These are phyloP conservation scores for Hymenoscyphus fraxineus DNA, from an alignment of 2,329 filamentous ascomycete species.

Conservation along the genomic window DNA sequence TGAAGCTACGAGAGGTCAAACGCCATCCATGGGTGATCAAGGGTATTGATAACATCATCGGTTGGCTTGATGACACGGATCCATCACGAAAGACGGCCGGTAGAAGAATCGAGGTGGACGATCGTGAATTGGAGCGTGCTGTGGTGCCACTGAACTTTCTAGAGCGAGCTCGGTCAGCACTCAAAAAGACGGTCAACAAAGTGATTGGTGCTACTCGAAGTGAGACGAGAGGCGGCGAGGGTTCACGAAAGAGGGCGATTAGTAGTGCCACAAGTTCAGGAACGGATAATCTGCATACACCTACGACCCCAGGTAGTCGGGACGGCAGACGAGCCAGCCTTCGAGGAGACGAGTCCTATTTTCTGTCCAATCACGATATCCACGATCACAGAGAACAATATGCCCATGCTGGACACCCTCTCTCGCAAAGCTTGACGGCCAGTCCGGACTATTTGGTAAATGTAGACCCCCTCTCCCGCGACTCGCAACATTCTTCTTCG, in stretches of 20 bases:
- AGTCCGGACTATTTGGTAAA: conserved; percentile 54
- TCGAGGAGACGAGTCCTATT: conserved; percentile 54
- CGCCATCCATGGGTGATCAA: conserved; percentile 86
- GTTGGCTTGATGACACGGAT: conserved; percentile 94
- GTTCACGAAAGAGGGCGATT: conserved; percentile 52
- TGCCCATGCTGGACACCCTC: conserved; percentile 57
- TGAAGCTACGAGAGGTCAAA: conserved; percentile 88
- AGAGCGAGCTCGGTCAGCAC: conserved; percentile 75
- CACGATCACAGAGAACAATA: conserved; percentile 39
- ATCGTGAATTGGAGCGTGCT: conserved; percentile 81
- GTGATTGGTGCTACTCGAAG: conserved; percentile 45
- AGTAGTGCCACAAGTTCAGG: conserved; percentile 64
- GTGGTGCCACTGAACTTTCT: conserved; percentile 87
- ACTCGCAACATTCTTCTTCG: conserved; percentile 40
- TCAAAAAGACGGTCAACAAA: conserved; percentile 64
- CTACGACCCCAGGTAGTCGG: conserved; percentile 36
- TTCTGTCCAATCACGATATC: conserved; percentile 42
- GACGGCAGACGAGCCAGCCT: conserved; percentile 52
- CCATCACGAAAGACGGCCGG: conserved; percentile 73
- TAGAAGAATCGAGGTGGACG: conserved; percentile 86
- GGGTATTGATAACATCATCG: conserved; percentile 67
- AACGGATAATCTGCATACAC: conserved; percentile 54
- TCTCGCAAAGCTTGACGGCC: conserved; percentile 70
- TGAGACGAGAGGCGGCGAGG: conserved; percentile 50
- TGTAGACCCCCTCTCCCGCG: conserved; percentile 32